phyloP scores from a whole-genome alignment of 192 early-diverging fungal species.

The Coemansia sp. region DNA sequence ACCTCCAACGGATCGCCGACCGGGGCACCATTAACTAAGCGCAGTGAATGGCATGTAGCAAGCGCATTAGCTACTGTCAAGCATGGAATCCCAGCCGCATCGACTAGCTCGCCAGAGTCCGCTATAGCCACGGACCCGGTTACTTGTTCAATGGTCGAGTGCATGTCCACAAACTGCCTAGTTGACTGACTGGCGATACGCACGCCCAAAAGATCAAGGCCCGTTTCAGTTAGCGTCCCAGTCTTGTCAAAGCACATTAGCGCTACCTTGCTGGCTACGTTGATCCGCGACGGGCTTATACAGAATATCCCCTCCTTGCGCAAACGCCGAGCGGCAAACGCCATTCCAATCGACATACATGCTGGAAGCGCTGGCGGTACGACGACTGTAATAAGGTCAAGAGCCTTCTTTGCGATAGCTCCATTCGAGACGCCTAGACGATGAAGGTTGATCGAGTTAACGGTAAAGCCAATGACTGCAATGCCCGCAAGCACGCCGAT shows the following conservation, averaged over 20 bases:
- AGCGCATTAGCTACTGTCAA: constrained; percentile 57
- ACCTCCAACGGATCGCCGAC: constrained; percentile 95
- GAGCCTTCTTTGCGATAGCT: constrained; percentile 77
- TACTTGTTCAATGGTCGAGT: constrained; percentile 8
- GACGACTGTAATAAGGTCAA: constrained; percentile 94
- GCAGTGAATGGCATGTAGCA: constrained; percentile 82
- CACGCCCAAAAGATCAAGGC: constrained; percentile 87
- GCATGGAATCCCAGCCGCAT: background rate
- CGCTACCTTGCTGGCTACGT: constrained; percentile 93
- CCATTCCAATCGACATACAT: constrained; percentile 94
- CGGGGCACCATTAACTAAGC: constrained; percentile 74
- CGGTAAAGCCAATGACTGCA: constrained; percentile 78
- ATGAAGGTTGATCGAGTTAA: constrained; percentile 83
- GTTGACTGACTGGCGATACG: constrained; percentile 50
- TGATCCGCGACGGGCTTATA: constrained; percentile 89
- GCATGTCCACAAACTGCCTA: constrained; percentile 40
- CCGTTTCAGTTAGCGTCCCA: constrained; percentile 93
- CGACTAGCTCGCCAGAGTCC: background rate
- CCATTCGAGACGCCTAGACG: constrained; percentile 66
- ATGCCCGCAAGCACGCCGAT: constrained; percentile 84
- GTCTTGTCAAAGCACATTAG: constrained; percentile 98
- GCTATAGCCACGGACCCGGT: background rate
- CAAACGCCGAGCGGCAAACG: constrained; percentile 86
- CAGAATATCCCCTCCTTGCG: constrained; percentile 84
- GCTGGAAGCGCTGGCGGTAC: constrained; percentile 96